phyloP scores from a whole-genome alignment of 2,329 filamentous ascomycete species.

The Chalara sp. region DNA sequence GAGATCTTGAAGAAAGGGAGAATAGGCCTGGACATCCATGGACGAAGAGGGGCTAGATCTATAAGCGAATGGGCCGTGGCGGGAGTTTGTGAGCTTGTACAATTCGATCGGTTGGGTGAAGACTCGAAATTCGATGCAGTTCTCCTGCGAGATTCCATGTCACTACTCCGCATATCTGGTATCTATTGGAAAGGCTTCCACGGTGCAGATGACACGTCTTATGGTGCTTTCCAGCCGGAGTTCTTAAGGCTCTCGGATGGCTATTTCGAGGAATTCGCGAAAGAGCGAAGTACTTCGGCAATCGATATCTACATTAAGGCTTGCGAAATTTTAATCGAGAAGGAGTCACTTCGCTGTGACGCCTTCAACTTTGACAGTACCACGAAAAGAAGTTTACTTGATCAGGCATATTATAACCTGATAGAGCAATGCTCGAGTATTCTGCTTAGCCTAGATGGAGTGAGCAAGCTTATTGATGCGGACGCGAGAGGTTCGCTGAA shows the following conservation, averaged over 20 bases:
- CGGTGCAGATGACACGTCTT: too few relatives aligned
- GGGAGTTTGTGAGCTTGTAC: slow-evolving; percentile 72
- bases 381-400: slow-evolving; percentile 71
- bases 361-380: slow-evolving; percentile 74
- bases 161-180: slow-evolving; percentile 78
- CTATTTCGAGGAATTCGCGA: slow-evolving; percentile 66
- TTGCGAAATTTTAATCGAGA: slow-evolving; percentile 61
- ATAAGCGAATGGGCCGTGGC: slow-evolving; percentile 34
- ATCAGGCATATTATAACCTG: slow-evolving; percentile 64
- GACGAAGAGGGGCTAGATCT: slow-evolving; percentile 23
- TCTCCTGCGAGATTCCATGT: slow-evolving; percentile 68
- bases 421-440: slow-evolving; percentile 61
- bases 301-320: slow-evolving; percentile 71
- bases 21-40: neutral
- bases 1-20: slow-evolving; percentile 35
- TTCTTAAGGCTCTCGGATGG: slow-evolving; percentile 61
- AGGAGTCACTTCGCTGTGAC: slow-evolving; percentile 72
- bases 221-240: slow-evolving; percentile 62
- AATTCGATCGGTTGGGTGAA: slow-evolving; percentile 57
- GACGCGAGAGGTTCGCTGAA: slow-evolving; percentile 65
- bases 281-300: slow-evolving; percentile 51
- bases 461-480: slow-evolving; percentile 67
- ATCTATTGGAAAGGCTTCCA: slow-evolving; percentile 56
- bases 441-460: slow-evolving; percentile 57
- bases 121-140: slow-evolving; percentile 49